Evolutionary conservation across 2,329 filamentous ascomycete genomes (phyloP), one percentile per base, ranked within the genome.

Genomic region (Fusarium dimerum): DNA sequence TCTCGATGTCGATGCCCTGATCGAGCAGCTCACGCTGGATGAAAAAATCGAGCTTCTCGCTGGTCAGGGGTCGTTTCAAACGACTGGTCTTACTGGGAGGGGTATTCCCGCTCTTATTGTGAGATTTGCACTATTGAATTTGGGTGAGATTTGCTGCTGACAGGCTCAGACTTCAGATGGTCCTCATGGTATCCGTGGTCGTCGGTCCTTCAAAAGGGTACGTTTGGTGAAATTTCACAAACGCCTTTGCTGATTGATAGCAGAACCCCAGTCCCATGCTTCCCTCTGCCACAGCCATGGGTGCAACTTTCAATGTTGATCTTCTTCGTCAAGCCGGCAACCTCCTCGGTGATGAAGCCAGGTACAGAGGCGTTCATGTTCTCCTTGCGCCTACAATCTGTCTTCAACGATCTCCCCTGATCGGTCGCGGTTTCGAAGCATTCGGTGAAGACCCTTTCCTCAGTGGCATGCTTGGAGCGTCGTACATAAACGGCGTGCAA

Each of bases 331-430:
- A 80, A 50, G 75, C 85, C 15, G 85, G 85, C 9, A 71, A 75
- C 16, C 71, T 84, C 13, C 77, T 88, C 55, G 84, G 79, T 8
- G 77, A 83, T 17, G 85, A 73, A 45, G 61, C 67, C 0, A 63
- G 59, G 8, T 55, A 48, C 43, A 91, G 91, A 68, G 87, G 87
- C 44, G 79, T 87, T 6, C 86, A 90, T 60, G 79, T 89, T 10
- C 79, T 88, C 56, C 76, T 65, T 1, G 62, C 61, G 0, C 62
- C 62, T 2, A 65, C 62, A 1, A 48, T 78, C 39, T 77, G 71
- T 57, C 71, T 75, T n/a, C 73, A 75, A 39, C 68, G 73, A 29
- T 73, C 70, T 3, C 73, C 73, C 0, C 57, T 76, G 5, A 73
- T 73, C 5, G 73, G 73, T n/a, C 66, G 73, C 40, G 73, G 73